Evolutionary conservation across 2,329 filamentous ascomycete species (phyloP), one percentile per base, ranked within the genome.

Genomic region (Trichophyton equinum): DNA sequence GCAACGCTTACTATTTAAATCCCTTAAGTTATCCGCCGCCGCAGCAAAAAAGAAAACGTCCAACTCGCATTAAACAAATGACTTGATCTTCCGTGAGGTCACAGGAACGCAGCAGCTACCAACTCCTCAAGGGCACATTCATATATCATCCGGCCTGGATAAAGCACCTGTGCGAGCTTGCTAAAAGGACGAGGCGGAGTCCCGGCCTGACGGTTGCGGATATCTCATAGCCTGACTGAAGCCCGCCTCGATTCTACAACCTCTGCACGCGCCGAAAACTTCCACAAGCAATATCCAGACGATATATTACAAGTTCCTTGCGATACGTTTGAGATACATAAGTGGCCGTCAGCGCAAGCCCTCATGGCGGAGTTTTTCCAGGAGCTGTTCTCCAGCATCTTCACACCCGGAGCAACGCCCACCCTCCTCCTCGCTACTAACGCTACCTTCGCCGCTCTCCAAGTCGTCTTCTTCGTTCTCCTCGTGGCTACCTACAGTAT

Each of bases 381-480:
- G 70, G 84, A 91, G 67, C 86, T 96, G 63, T 95, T 90, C 88
- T 83, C 88, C 71, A 95, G 89, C 70, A 85, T 97, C 79, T 96
- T 97, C 81, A 94, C 87, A 4, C 89, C 92, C 0, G 94, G 94
- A 61, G 84, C 92, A 55, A 96, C 91, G 0, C 89, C 89, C 13
- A 88, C 89, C 56, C 85, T 99, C 65, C 82, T 97, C 61, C 77
- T 91, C 70, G 94, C 94, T 63, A 95, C 94, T 62, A 97, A 99
- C 76, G 84, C 81, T 71, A 86, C 89, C 63, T 99, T 99, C 73
- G 91, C 85, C 65, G 83, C 84, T 47, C 85, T 99, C 18, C 94
- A 97, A 74, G 63, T 87, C 64, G 80, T 95, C 47, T 85, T 97
- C 66, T 75, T 89, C 65, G 74, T 76, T 60, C 86, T 99, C 64